Base-by-base conservation (phyloP, 495 filamentous ascomycete species). In the Hypoxylon lenormandii region DNA sequence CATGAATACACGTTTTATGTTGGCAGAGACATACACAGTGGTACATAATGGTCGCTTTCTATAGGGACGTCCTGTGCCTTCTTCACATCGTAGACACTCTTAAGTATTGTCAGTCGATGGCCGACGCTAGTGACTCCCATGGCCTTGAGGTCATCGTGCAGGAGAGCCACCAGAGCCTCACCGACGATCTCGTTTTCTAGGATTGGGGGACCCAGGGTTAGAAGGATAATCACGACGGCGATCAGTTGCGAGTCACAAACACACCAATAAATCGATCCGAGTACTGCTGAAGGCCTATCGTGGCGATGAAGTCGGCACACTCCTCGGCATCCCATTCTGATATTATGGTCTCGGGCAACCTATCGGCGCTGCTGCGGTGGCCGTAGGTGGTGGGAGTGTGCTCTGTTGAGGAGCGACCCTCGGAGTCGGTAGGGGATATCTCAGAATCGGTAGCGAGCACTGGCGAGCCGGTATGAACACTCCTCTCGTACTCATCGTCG, bases 31-130 rank as follows among this genome's bases (percentile, higher is more conserved):
- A 66, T 89, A 97, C 94, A 94, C 26, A 94, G 85, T 37, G 95
- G 96, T 50, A 97, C 89, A 78, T 97, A 98, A 74, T 98, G 91
- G 68, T 96, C 95, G 21, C 89, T 86, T 66, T 98, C 95, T 62
- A 97, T 89, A 2, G 92, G 90, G 60, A 98, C 87, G 70, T 93
- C 91, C 74, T 97, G 92, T 64, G 91, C 91, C 71, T 94, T 87
- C 81, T 98, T 98, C 67, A 93, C 87, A 73, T 97, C 93, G 78
- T 97, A 98, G 36, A 98, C 92, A 65, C 86, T 91, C 80, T 97
- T 97, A 49, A 98, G 83, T 42, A 98, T 95, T 1, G 94, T 97
- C 62, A 98, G 83, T 23, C 95, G 89, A 79, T 98, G 95, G 3
- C 95, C 95, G 37, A 97, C 91, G 77, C 94, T 97, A 53, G 83